Percentiles rank a stretch among this genome's conserved stretches.
Conservation (phyloP, 495 filamentous ascomycete species). For the Aspergillus heteromorphus region DNA sequence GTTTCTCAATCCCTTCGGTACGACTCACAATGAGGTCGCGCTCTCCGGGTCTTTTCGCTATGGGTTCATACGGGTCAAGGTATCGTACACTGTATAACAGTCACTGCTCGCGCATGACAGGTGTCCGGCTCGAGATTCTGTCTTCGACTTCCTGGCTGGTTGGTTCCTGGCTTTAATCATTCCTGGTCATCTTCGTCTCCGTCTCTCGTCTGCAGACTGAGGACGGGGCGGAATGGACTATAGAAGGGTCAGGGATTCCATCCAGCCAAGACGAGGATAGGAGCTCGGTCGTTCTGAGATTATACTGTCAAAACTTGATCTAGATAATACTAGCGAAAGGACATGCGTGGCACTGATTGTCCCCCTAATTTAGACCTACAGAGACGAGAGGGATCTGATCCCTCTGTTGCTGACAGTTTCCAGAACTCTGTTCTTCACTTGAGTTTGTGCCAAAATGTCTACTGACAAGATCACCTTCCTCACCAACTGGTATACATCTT, state of each 20-base stretch:
- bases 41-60: constrained; percentile 26
- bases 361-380: constrained; percentile 24
- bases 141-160: neutral
- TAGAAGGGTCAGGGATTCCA: too few relatives aligned
- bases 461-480: constrained; percentile 73
- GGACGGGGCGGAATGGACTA: too few relatives aligned
- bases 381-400: constrained; percentile 2
- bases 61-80: constrained; percentile 45
- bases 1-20: constrained; percentile 24
- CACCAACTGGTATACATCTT: constrained; percentile 56
- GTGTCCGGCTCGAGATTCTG: constrained; percentile 40
- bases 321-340: constrained; percentile 82
- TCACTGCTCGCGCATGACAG: constrained; percentile 54
- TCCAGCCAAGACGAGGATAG: neutral
- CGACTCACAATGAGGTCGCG: constrained; percentile 33
- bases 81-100: constrained; percentile 50
- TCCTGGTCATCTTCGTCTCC: too few relatives aligned
- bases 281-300: constrained; percentile 51
- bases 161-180: too few relatives aligned
- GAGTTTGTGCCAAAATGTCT: constrained; percentile 49
- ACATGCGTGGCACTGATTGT: constrained; percentile 62
- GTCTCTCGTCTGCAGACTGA: too few relatives aligned
- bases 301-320: constrained; percentile 74
- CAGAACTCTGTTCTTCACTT: constrained; percentile 26
- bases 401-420: constrained; percentile 20